Base-by-base conservation (phyloP, 2,329 filamentous ascomycete species). In the Stagonosporopsis chrysanthemi region DNA sequence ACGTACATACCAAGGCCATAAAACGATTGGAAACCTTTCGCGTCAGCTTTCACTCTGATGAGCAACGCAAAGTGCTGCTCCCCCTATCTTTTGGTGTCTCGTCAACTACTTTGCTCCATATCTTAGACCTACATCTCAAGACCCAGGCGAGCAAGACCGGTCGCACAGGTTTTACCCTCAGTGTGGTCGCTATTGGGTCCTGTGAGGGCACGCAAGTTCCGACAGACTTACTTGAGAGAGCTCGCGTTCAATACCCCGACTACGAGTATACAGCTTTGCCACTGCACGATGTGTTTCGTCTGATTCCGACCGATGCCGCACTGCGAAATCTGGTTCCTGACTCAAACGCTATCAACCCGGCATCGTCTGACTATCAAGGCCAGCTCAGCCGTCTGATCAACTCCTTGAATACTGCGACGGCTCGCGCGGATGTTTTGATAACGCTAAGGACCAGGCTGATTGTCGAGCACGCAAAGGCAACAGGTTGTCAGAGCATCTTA, bases 31-130 rank as follows among this genome's bases (percentile, higher is more conserved):
- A 89, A 65, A 82, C 82, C 38, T 90, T 88, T 70, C 81, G 84
- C 42, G 81, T 86, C 35, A 78, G 79, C 35, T 75, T 82, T 61
- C 74, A 77, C 29, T 73, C 77, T 22, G 77, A 78, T 40, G 71
- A 78, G 48, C 78, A 78, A 54, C 79, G 78, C 64, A 84, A 77
- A 70, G 84, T 97, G 44, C 80, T 97, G 17, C 80, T 97, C 19
- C 91, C 92, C 6, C 80, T 97, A 1, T 97, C 93, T 0, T 88
- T 92, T 68, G 94, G 95, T 0, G 81, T 90, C 1, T 95, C 90
- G 1, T 98, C 94, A 0, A 83, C 90, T 14, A 85, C 87, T 14
- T 81, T 99, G 40, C 81, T 96, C 28, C 85, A 94, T 67, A 82
- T 96, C 22, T 80, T 98, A 51, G 85, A 91, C 74, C 79, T 83